Conservation (phyloP, 768 basidiomycete species). For the Lentinula aciculospora region DNA sequence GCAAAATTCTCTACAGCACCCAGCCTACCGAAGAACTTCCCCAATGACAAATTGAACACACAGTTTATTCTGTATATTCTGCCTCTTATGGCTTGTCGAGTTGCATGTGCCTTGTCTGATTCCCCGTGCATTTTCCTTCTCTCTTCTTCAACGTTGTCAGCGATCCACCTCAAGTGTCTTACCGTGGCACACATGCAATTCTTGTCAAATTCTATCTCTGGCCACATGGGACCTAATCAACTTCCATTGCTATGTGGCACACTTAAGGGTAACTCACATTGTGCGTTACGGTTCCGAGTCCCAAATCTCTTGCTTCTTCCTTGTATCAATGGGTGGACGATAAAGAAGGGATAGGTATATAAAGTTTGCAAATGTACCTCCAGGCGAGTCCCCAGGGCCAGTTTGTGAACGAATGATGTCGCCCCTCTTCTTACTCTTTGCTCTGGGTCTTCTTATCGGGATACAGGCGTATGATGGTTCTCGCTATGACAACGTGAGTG, state of each 20-base stretch:
- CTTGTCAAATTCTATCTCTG: background rate
- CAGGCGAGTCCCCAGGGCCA: background rate
- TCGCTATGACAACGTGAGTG: conserved; percentile 58
- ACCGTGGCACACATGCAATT: background rate
- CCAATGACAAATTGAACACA: background rate
- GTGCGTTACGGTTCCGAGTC: background rate
- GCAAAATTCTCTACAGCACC: background rate
- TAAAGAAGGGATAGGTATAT: background rate
- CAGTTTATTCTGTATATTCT: background rate
- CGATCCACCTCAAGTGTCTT: background rate
- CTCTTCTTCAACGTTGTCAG: background rate
- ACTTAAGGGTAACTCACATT: background rate
- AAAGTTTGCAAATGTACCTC: background rate
- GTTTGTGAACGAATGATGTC: conserved; percentile 11
- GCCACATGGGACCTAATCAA: background rate
- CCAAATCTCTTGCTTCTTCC: background rate
- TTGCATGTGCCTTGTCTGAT: conserved; percentile 1
- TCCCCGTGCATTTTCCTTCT: background rate
- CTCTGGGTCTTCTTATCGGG: conserved; percentile 9
- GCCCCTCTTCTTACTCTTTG: conserved; percentile 13
- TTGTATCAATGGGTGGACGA: background rate
- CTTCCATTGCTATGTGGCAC: background rate
- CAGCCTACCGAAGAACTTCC: background rate
- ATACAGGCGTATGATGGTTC: conserved; percentile 45
- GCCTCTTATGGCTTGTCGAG: background rate